Conservation (phyloP, 768 basidiomycete genomes). For the Suillus paluster region DNA sequence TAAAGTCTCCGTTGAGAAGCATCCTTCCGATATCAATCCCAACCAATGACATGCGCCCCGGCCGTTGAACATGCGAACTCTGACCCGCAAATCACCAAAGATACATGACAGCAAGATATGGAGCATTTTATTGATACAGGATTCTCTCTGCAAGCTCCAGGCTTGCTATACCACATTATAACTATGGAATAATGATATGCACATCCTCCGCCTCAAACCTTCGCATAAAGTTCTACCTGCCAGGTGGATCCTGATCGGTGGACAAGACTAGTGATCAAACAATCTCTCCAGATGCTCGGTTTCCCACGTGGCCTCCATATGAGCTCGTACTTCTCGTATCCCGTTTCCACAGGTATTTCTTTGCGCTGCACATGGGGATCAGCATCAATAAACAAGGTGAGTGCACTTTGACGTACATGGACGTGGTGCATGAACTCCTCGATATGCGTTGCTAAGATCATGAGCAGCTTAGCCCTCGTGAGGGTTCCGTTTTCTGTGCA, state of each 20-base stretch:
- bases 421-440: slow-evolving; percentile 35
- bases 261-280: slow-evolving; percentile 43
- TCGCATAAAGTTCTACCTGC: slow-evolving; percentile 47
- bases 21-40: neutral
- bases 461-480: slow-evolving; percentile 36
- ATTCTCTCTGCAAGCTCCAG: slow-evolving; percentile 15
- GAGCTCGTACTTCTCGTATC: slow-evolving; percentile 45
- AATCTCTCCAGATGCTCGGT: slow-evolving; percentile 31
- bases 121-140: neutral
- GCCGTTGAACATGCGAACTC: neutral
- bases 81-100: neutral
- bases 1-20: slow-evolving; percentile 60
- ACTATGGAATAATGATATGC: slow-evolving; percentile 10
- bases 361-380: slow-evolving; percentile 24
- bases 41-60: neutral
- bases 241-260: slow-evolving; percentile 47
- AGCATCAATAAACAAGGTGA: neutral
- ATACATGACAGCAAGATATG: neutral
- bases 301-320: slow-evolving; percentile 19
- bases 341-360: slow-evolving; percentile 35
- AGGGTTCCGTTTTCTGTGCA: slow-evolving; percentile 37
- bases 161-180: slow-evolving; percentile 17
- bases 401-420: slow-evolving; percentile 29
- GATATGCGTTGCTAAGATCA: slow-evolving; percentile 34
- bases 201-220: slow-evolving; percentile 10